Evolutionary conservation across 192 early-diverging fungal genomes (phyloP).

Genomic region (Coemansia erecta): DNA sequence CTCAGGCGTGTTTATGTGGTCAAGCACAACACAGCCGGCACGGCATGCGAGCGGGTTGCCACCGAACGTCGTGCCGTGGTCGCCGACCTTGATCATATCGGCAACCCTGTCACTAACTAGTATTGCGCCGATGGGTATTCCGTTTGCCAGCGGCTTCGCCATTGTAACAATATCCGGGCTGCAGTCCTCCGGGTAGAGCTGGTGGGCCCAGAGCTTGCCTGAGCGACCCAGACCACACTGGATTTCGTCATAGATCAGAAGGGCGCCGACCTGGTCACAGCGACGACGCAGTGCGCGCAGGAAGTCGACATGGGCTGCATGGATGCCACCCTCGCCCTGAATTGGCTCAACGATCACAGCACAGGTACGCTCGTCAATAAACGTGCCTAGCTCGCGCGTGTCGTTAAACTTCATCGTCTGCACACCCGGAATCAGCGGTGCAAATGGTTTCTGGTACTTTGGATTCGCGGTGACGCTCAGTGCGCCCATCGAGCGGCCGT

Average conservation of each 20-base stretch:
- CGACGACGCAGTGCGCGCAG: conserved; percentile 70
- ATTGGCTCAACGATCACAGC: conserved; percentile 95
- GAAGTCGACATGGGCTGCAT: conserved; percentile 70
- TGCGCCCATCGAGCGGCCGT: conserved; percentile 94
- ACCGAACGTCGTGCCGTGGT: conserved; percentile 98
- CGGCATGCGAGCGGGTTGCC: conserved; percentile 89
- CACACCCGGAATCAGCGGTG: conserved; percentile 87
- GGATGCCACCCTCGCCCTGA: conserved; percentile 95
- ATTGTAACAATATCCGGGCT: conserved; percentile 90
- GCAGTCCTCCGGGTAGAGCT: conserved; percentile 62
- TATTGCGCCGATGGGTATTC: conserved; percentile 94
- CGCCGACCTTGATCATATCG: conserved; percentile 77
- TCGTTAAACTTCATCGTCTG: conserved; percentile 72
- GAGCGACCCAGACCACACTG: conserved; percentile 92
- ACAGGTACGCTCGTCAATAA: conserved; percentile 77
- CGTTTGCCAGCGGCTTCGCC: conserved; percentile 97
- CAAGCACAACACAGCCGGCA: conserved; percentile 74
- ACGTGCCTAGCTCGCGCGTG: conserved; percentile 56
- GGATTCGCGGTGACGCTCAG: conserved; percentile 89
- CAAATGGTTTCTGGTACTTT: conserved; percentile 95
- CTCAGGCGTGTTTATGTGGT: conserved; percentile 63
- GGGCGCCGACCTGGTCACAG: conserved; percentile 82
- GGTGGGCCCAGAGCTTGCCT: conserved; percentile 86
- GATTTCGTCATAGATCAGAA: conserved; percentile 96
- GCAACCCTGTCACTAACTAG: conserved; percentile 76